These are phyloP conservation scores for Pseudotsuga menziesii DNA, from an alignment of 75 land plant species.

Conservation along the genomic window DNA sequence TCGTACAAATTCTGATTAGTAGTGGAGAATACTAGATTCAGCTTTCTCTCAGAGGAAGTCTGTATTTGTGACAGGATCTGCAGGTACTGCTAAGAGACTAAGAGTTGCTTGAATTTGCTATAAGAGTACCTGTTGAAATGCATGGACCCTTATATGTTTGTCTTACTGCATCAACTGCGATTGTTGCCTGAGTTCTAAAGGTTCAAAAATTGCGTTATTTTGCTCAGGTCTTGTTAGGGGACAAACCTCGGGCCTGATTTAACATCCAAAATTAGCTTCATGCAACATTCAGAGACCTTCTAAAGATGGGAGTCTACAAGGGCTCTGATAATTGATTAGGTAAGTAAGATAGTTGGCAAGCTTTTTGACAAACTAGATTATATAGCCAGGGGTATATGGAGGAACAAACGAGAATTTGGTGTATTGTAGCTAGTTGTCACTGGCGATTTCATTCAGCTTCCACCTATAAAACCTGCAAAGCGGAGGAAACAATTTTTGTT, in stretches of 20 bases:
- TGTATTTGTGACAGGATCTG: slow-evolving; percentile 82
- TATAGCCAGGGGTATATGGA: slow-evolving; percentile 40
- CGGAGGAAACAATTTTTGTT: slow-evolving; percentile 49
- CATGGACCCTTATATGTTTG: slow-evolving; percentile 37
- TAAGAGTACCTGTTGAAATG: slow-evolving; percentile 21
- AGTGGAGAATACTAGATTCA: slow-evolving; percentile 26
- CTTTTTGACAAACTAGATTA: slow-evolving; percentile 63
- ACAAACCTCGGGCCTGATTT: slow-evolving; percentile 11
- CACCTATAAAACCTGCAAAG: slow-evolving; percentile 39
- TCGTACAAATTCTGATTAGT: slow-evolving; percentile 31
- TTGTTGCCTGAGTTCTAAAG: slow-evolving; percentile 61
- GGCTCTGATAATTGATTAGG: slow-evolving; percentile 71
- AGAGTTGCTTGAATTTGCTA: slow-evolving; percentile 39
- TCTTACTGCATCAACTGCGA: slow-evolving; percentile 76
- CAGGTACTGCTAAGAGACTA: slow-evolving; percentile 78
- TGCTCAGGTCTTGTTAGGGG: slow-evolving; percentile 51
- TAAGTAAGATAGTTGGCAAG: slow-evolving; percentile 71
- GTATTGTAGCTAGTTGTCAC: slow-evolving; percentile 68
- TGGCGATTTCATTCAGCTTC: slow-evolving; percentile 80
- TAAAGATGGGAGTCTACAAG: slow-evolving; percentile 46
- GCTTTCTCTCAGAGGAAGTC: slow-evolving; percentile 50
- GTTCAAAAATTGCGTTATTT: slow-evolving; percentile 75
- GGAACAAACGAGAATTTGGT: slow-evolving; percentile 33
- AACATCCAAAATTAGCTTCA: slow-evolving; percentile 12
- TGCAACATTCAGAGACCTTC: slow-evolving; percentile 18